Evolutionary conservation across 2,329 filamentous ascomycete genomes (phyloP).

Genomic region (Penicillium sp.): DNA sequence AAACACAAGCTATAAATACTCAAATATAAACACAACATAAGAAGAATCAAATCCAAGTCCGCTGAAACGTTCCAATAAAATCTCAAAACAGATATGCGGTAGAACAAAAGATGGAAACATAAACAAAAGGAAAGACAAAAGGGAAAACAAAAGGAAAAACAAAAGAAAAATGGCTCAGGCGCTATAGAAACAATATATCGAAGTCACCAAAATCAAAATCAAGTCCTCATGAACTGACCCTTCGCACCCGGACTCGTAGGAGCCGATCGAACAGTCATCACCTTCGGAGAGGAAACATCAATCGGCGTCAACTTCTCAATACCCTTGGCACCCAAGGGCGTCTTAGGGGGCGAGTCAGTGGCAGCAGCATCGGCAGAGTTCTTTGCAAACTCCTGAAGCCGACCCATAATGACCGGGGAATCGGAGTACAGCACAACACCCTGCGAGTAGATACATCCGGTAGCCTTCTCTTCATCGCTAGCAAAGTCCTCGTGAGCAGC

Average conservation of each 20-base stretch:
- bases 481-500: constrained; percentile 49
- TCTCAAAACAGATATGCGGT: background rate
- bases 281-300: constrained; percentile 2
- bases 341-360: constrained; percentile 14
- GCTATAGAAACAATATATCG: background rate
- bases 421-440: constrained; percentile 53
- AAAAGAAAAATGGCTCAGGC: background rate
- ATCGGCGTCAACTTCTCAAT: constrained; percentile 8
- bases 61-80: background rate
- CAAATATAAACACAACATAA: background rate
- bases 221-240: constrained; percentile 8
- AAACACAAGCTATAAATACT: constrained; percentile 1
- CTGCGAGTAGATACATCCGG: constrained; percentile 47
- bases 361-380: constrained; percentile 21
- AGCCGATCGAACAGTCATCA: constrained; percentile 17
- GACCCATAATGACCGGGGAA: constrained; percentile 41
- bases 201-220: background rate
- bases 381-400: constrained; percentile 40
- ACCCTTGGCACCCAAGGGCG: background rate
- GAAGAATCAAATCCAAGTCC: background rate
- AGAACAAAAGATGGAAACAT: background rate
- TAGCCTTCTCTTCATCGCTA: constrained; percentile 45
- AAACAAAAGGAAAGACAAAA: background rate
- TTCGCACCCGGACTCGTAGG: constrained; percentile 18
- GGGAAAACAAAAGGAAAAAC: background rate